phyloP scores from a whole-genome alignment of 2,329 filamentous ascomycete species.

The Claviceps arundinis region DNA sequence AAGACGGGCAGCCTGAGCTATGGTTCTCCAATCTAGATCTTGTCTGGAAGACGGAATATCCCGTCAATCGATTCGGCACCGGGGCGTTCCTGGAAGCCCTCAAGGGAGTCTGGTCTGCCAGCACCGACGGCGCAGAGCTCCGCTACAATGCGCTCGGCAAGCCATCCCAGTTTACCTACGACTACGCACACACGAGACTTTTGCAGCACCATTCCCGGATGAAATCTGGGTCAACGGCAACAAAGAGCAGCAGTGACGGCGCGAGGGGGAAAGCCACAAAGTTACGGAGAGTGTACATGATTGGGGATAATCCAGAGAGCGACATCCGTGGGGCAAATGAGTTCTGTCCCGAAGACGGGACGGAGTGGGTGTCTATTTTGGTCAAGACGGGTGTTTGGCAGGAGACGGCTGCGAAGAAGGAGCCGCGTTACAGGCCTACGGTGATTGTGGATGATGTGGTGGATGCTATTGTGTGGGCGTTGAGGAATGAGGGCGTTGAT shows the following conservation, averaged over 20 bases:
- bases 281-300: slow-evolving; percentile 79
- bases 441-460: slow-evolving; percentile 61
- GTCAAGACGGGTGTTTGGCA: slow-evolving; percentile 69
- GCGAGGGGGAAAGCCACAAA: slow-evolving; percentile 36
- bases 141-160: slow-evolving; percentile 66
- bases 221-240: slow-evolving; percentile 7
- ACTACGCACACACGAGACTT: slow-evolving; percentile 62
- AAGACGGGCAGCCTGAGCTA: slow-evolving; percentile 64
- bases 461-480: slow-evolving; percentile 64
- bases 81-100: slow-evolving; percentile 79
- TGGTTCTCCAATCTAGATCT: slow-evolving; percentile 89
- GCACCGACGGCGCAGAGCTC: slow-evolving; percentile 52
- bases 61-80: slow-evolving; percentile 76
- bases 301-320: slow-evolving; percentile 79
- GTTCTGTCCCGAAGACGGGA: slow-evolving; percentile 52
- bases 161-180: slow-evolving; percentile 63
- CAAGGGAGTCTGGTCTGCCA: slow-evolving; percentile 61
- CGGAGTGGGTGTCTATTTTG: slow-evolving; percentile 65
- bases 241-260: slow-evolving; percentile 7
- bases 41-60: slow-evolving; percentile 76
- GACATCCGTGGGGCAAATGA: slow-evolving; percentile 82
- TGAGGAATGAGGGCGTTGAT: slow-evolving; percentile 40
- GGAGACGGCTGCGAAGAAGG: slow-evolving; percentile 22
- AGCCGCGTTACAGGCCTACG: slow-evolving; percentile 47
- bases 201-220: slow-evolving; percentile 33